Evolutionary conservation across 768 basidiomycete genomes (phyloP).

Genomic region (Rhodocollybia butyracea): DNA sequence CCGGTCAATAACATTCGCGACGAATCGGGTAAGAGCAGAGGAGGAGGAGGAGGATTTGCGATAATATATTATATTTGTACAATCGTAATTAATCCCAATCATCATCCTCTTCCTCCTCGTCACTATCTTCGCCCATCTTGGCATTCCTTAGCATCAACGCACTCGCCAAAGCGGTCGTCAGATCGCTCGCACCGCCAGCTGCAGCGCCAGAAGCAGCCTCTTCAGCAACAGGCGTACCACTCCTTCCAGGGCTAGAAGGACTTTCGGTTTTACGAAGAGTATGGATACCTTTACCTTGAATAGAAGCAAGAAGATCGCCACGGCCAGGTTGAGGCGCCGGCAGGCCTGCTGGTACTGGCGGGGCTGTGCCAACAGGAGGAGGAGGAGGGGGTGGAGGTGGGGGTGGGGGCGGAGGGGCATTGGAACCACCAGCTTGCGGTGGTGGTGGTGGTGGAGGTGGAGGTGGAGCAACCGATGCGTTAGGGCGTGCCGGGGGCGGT

Average conservation of each 20-base stretch:
- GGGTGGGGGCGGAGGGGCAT: too few relatives aligned
- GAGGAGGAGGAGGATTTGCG: too few relatives aligned
- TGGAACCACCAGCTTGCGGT: constrained; percentile 19
- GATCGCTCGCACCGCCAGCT: constrained; percentile 46
- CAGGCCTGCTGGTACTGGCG: constrained; percentile 28
- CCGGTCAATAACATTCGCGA: too few relatives aligned
- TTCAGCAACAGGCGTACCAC: constrained; percentile 35
- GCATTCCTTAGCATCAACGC: constrained; percentile 83
- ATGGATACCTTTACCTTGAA: constrained; percentile 77
- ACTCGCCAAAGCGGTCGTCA: constrained; percentile 81
- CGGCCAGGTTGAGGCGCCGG: constrained; percentile 61
- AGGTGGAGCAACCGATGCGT: constrained; percentile 34
- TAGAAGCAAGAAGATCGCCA: constrained; percentile 67
- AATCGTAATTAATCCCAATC: constrained; percentile 45
- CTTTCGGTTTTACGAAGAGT: constrained; percentile 60
- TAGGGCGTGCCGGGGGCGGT: constrained; percentile 28
- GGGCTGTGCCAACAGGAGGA: constrained; percentile 28
- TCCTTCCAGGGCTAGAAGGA: constrained; percentile 27
- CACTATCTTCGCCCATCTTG: constrained; percentile 83
- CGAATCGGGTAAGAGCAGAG: too few relatives aligned
- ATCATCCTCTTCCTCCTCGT: constrained; percentile 73
- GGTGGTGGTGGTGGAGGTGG: constrained; percentile 38
- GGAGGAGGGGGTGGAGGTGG: constrained; percentile 50
- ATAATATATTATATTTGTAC: too few relatives aligned
- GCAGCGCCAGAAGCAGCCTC: constrained; percentile 30